Base-by-base conservation (phyloP, 208 protist genomes). In the Leishmania major region DNA sequence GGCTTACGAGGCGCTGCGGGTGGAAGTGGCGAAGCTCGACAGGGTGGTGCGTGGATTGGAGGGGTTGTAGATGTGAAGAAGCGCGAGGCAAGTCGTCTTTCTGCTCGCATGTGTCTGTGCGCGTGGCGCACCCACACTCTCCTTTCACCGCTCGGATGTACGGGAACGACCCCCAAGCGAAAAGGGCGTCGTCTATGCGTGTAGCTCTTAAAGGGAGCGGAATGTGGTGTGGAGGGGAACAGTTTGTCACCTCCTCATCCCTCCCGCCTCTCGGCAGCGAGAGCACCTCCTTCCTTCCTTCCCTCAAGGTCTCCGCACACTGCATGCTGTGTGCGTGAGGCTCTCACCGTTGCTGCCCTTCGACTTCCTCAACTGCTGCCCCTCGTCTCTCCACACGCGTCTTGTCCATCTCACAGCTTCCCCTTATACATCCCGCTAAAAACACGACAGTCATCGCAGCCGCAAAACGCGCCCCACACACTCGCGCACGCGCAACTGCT, bases 1-100 rank as follows among this genome's bases (percentile, higher is more conserved):
- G 19, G 72, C 78, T 2, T 90, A 87, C 78, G 51, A 86, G 53
- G 55, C 80, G 66, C 76, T 95, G n/a, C 62, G 78, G 45, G 78
- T 62, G 35, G 91, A 97, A 51, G 90, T 95, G 60, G 67, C 60
- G 17, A 31, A 75, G 62, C 72, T 97, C 4, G 83, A 92, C 59
- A 57, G 75, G 19, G 78, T 84, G 31, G 53, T 91, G 71, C 85
- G 81, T 37, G 84, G 85, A 72, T 73, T 94, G 47, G 80, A 90
- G 60, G 74, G 70, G 25, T 2, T 78, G 17, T 31, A 64, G 45
- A 19, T 35, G 37, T n/a, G 17, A 53, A 35, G 10, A 31, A 74
- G 47, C 31, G 45, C 1, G 28, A 74, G 8, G 4, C 22, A 10
- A 51, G 1, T 15, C 22, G 45, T 28, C 72, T 78, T 53, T 51